Evolutionary conservation across 2,329 filamentous ascomycete genomes (phyloP).

Genomic region (Escovopsis sp.): DNA sequence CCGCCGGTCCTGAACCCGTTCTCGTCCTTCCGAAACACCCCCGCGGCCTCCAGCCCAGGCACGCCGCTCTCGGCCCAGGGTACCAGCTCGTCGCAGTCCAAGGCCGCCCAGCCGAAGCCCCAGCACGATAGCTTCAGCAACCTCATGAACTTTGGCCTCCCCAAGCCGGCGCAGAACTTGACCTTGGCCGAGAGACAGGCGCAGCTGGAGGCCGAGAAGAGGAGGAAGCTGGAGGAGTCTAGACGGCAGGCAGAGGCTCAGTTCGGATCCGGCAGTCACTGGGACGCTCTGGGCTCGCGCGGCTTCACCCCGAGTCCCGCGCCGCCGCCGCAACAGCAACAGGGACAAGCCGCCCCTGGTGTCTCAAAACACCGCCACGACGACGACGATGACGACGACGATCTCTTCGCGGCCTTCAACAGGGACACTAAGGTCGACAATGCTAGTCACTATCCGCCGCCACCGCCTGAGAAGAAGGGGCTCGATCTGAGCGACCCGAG

Average conservation of each 20-base stretch:
- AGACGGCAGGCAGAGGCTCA: conserved; percentile 58
- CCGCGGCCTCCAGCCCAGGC: conserved; percentile 42
- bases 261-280: conserved; percentile 64
- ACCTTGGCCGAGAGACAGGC: conserved; percentile 66
- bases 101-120: conserved; percentile 32
- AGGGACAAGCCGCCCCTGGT: conserved; percentile 6
- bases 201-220: conserved; percentile 48
- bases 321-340: conserved; percentile 3
- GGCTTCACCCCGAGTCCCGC: conserved; percentile 24
- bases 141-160: conserved; percentile 44
- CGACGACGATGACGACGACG: conserved; percentile 35
- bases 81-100: conserved; percentile 29
- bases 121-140: conserved; percentile 64
- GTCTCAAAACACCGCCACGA: neutral
- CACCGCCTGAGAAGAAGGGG: conserved; percentile 26
- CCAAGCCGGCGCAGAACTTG: conserved; percentile 53
- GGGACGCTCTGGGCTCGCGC: conserved; percentile 54
- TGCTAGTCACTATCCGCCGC: conserved; percentile 45
- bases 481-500: conserved; percentile 39
- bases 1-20: conserved; percentile 28
- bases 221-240: conserved; percentile 59
- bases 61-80: conserved; percentile 39
- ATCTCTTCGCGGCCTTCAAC: conserved; percentile 54
- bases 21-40: conserved; percentile 39
- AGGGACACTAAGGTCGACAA: conserved; percentile 53